Evolutionary conservation across 306 rosid species (phyloP), one percentile per base, ranked within the genome.

Genomic region (Ochetophila trinervis): DNA sequence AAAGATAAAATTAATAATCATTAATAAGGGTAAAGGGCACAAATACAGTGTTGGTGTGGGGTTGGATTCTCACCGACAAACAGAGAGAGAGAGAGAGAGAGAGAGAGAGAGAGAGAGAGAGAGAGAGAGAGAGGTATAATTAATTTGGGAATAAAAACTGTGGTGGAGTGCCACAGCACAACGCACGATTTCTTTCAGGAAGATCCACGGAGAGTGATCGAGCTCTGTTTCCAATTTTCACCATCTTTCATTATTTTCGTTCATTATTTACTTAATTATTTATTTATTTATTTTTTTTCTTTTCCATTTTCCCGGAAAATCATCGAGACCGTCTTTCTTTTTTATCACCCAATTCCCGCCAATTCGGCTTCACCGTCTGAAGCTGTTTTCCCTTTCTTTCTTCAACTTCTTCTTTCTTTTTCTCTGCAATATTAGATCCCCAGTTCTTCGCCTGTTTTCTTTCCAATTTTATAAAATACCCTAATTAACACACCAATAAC

Each of bases 331-430:
- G 49, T 47, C 53, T 34, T 49, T 36, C 53, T 24, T 16, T 53
- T 24, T 16, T 9, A 7, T 27, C 69, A 27, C 27, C 60, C 54
- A 17, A 55, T 77, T 56, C 67, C 66, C 71, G 60, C 75, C 67
- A 56, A 53, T 8, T 53, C 40, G 27, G 59, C 55, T 20, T 24
- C 14, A 24, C 66, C 58, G 5, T 49, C 30, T 36, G 53, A 55
- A 47, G 13, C 32, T 2, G 32, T 27, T 27, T 27, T 27, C 32
- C 22, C 6, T 40, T 35, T 18, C 21, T 40, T 23, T 27, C 15
- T 32, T 53, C 53, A 12, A 53, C 13, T 12, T 54, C 36, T 53
- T 47, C 7, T 9, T 5, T 66, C 17, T n/a, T 6, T 15, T 0
- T 45, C 17, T 42, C 22, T n/a, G 45, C 12, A 12, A 40, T 6